phyloP scores from a whole-genome alignment of 2,329 filamentous ascomycete species.

The Epichloe bromicola region DNA sequence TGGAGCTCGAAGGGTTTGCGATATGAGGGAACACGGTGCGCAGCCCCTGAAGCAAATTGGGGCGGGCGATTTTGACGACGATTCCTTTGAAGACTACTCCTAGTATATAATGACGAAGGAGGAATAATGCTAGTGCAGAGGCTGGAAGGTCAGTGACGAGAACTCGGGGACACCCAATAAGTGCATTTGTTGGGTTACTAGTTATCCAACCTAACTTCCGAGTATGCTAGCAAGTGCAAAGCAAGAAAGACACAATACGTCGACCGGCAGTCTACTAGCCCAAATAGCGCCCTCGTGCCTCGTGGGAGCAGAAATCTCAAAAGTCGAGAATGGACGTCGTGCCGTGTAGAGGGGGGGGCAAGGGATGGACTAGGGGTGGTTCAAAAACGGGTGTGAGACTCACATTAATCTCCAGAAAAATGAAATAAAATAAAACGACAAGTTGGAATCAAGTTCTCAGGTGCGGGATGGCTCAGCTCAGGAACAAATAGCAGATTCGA shows the following conservation, averaged over 20 bases:
- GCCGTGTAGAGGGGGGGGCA: neutral
- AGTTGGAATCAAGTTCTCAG: neutral
- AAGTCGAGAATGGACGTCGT: neutral
- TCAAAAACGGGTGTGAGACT: constrained; percentile 11
- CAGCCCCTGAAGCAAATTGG: no score
- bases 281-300: neutral
- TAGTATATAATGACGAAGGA: no score
- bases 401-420: constrained; percentile 22
- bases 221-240: no score
- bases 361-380: constrained; percentile 14
- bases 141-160: no score
- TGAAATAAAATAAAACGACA: neutral
- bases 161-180: no score
- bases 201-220: no score
- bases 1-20: neutral
- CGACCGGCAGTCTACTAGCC: neutral
- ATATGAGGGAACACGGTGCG: no score
- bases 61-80: no score
- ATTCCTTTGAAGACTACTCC: no score
- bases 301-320: neutral
- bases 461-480: neutral
- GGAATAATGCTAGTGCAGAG: no score
- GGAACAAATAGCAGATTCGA: neutral
- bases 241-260: neutral
- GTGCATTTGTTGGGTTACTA: no score